Base-by-base conservation (phyloP, 352 stramenopile species). In the Pythium utonaiense region DNA sequence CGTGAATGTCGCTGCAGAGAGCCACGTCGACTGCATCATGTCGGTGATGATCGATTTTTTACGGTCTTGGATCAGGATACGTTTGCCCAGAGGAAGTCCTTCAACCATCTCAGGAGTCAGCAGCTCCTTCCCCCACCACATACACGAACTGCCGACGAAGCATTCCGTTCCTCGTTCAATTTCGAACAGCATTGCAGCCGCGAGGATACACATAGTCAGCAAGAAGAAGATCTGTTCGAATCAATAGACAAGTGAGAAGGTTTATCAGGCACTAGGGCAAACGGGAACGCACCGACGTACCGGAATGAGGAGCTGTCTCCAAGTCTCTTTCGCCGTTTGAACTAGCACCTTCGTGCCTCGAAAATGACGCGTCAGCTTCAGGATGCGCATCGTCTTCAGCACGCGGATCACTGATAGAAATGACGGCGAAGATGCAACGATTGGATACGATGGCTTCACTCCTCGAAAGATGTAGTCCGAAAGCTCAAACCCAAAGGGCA, bases 341-440 rank as follows among this genome's bases (percentile, higher is more conserved):
- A 74, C 70, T 8, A 93, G 59, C 17, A 93, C 70, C 58, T 88
- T 78, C 3, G 77, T 88, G 34, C 75, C 78, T 41, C 74, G 69
- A 40, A 93, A 87, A 60, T 93, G 80, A 64, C 75, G 54, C 16
- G 76, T 86, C 16, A 93, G 58, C 42, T 91, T 93, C 17, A 93
- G 65, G 24, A 93, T 87, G 5, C 83, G 83, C 62, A 84, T 76
- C 16, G 81, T 89, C 51, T 90, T 93, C 21, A 88, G 61, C 2
- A 89, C 70, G 4, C 79, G 81, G 9, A 91, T 77, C 14, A 86
- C 69, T 0, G 83, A 88, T 28, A 89, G 33, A 56, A 89, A 78
- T 9, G 83, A 89, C 21, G 80, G 78, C 19, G 74, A 58, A 14
- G 76, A 87, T 2, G 83, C 68, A 21, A 89, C 81, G 38, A 91